Evolutionary conservation across 805 yeast genomes (phyloP).

Genomic region (Myxozyma kluyveri): DNA sequence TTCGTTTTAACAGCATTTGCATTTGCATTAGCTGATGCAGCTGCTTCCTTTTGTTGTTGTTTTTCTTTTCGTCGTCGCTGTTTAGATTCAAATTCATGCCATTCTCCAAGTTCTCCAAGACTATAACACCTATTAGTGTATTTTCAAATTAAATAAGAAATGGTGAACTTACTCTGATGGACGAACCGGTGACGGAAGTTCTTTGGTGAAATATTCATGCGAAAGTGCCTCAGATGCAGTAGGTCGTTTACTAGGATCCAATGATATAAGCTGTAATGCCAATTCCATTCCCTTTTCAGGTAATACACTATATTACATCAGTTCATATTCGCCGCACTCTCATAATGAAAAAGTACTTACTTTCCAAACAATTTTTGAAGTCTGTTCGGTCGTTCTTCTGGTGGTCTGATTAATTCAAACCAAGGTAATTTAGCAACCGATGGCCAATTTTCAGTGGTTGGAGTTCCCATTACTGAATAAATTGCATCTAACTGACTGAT

Average conservation of each 20-base stretch:
- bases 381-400: constrained; percentile 34
- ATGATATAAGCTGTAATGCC: constrained; percentile 57
- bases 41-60: constrained; percentile 7
- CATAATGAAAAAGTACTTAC: constrained; percentile 17
- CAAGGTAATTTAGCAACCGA: constrained; percentile 77
- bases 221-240: constrained; percentile 67
- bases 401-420: constrained; percentile 81
- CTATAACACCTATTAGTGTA: constrained; percentile 3
- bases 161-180: constrained; percentile 41
- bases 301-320: constrained; percentile 3
- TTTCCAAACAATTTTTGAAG: constrained; percentile 49
- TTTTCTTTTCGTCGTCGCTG: constrained; percentile 49
- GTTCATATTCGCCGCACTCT: neutral
- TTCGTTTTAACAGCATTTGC: no score
- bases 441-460: constrained; percentile 72
- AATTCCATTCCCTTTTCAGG: constrained; percentile 50
- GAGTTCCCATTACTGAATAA: constrained; percentile 84
- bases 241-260: constrained; percentile 68
- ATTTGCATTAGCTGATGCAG: neutral
- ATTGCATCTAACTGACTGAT: constrained; percentile 76
- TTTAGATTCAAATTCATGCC: constrained; percentile 97
- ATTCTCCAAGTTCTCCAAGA: constrained; percentile 70
- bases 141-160: neutral
- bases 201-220: constrained; percentile 68
- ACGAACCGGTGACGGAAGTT: constrained; percentile 59